phyloP scores from a whole-genome alignment of 2,329 filamentous ascomycete species.

The Penicillium sp. region DNA sequence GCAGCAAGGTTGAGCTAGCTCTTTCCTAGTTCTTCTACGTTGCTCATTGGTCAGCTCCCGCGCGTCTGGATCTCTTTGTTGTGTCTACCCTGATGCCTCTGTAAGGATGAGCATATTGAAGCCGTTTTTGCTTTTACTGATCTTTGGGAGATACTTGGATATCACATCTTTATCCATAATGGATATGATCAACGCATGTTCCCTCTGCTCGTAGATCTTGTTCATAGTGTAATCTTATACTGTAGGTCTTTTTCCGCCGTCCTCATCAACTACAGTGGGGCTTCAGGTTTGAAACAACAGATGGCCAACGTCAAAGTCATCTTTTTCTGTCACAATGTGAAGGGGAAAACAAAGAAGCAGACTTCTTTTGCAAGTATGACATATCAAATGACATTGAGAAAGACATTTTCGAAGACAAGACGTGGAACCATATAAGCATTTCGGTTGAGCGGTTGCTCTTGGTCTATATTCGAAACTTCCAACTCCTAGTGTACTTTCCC shows the following conservation, averaged over 20 bases:
- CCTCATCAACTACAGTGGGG: not conserved
- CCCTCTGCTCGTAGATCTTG: not conserved
- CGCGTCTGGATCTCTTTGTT: not conserved
- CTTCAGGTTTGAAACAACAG: too few species aligned
- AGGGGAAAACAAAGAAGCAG: too few species aligned
- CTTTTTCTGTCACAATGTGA: too few species aligned
- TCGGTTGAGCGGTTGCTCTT: too few species aligned
- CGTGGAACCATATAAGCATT: too few species aligned
- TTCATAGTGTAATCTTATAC: not conserved
- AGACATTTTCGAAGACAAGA: too few species aligned
- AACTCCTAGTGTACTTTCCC: not conserved
- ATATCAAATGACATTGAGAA: too few species aligned
- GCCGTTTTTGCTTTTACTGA: not conserved
- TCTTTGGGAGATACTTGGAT: not conserved
- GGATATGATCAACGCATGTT: not conserved
- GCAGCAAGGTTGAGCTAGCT: not conserved
- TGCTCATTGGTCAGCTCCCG: not conserved
- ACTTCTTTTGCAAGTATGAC: too few species aligned
- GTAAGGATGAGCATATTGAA: not conserved
- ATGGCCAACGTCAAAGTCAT: too few species aligned
- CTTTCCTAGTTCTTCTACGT: not conserved
- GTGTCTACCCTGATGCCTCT: not conserved
- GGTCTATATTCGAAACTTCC: too few species aligned
- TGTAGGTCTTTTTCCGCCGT: not conserved
- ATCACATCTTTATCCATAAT: not conserved